Evolutionary conservation across 2,329 filamentous ascomycete species (phyloP).

Genomic region (Pseudogymnoascus sp.): DNA sequence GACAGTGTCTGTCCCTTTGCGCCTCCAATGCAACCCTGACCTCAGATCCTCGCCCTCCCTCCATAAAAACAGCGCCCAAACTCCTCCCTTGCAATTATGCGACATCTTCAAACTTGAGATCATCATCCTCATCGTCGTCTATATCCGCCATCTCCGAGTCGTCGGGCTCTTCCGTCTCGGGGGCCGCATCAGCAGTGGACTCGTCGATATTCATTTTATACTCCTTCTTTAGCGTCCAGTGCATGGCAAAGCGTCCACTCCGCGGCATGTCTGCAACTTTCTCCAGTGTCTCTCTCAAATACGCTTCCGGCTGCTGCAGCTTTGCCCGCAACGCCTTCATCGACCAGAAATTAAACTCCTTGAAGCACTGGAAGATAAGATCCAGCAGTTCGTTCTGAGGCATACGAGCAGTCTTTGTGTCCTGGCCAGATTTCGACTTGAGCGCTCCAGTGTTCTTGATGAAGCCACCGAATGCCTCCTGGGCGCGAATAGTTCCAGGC

Average conservation of each 20-base stretch:
- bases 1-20: background rate
- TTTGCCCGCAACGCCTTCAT: conserved; percentile 74
- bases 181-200: conserved; percentile 40
- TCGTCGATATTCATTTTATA: conserved; percentile 50
- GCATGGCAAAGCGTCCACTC: conserved; percentile 75
- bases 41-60: conserved; percentile 10
- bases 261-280: conserved; percentile 77
- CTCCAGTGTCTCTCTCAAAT: conserved; percentile 76
- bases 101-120: conserved; percentile 74
- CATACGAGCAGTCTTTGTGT: conserved; percentile 85
- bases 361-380: conserved; percentile 75
- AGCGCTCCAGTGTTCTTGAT: conserved; percentile 44
- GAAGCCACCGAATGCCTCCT: conserved; percentile 43
- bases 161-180: conserved; percentile 32
- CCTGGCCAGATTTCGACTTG: conserved; percentile 56
- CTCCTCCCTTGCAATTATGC: conserved; percentile 13
- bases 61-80: conserved; percentile 12
- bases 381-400: conserved; percentile 83
- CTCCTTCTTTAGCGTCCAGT: conserved; percentile 72
- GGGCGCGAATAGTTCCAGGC: conserved; percentile 42
- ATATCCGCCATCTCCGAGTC: conserved; percentile 46
- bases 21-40: background rate
- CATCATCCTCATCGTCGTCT: conserved; percentile 52
- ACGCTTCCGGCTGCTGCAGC: conserved; percentile 85
- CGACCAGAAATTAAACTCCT: conserved; percentile 85